Evolutionary conservation across 345 rosid genomes (phyloP).

Genomic region (Gossypium australe): DNA sequence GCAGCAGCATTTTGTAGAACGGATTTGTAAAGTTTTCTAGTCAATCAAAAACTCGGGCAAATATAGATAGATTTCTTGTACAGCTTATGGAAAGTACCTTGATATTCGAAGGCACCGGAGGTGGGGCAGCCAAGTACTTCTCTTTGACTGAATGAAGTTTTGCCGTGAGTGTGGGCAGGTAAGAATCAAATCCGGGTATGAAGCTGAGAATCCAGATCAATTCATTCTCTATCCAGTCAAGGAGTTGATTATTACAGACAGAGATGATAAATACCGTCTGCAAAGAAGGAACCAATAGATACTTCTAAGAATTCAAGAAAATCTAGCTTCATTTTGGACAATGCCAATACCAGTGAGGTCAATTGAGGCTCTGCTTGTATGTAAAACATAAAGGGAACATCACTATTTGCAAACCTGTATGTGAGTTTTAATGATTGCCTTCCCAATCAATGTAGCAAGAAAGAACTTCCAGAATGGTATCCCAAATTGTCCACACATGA

Average conservation of each 20-base stretch:
- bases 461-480: constrained; percentile 90
- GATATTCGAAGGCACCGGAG: constrained; percentile 43
- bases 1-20: constrained; percentile 30
- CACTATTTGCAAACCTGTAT: constrained; percentile 65
- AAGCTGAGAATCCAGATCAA: constrained; percentile 72
- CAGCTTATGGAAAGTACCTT: constrained; percentile 37
- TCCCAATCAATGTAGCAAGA: constrained; percentile 80
- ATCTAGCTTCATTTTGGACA: not conserved
- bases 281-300: constrained; percentile 16
- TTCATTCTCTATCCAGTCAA: constrained; percentile 92
- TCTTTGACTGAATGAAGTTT: constrained; percentile 62
- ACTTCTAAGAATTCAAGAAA: not conserved
- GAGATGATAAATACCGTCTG: constrained; percentile 89
- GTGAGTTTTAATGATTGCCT: constrained; percentile 94
- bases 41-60: not conserved
- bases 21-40: not conserved
- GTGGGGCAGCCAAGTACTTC: constrained; percentile 54
- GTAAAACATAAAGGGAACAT: not conserved
- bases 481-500: constrained; percentile 98
- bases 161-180: constrained; percentile 46
- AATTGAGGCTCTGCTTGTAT: not conserved
- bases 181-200: constrained; percentile 66
- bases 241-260: constrained; percentile 90
- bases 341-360: not conserved
- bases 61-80: not conserved